phyloP scores from a whole-genome alignment of 441 rosid genomes.

The Arabidopsis hybrid region DNA sequence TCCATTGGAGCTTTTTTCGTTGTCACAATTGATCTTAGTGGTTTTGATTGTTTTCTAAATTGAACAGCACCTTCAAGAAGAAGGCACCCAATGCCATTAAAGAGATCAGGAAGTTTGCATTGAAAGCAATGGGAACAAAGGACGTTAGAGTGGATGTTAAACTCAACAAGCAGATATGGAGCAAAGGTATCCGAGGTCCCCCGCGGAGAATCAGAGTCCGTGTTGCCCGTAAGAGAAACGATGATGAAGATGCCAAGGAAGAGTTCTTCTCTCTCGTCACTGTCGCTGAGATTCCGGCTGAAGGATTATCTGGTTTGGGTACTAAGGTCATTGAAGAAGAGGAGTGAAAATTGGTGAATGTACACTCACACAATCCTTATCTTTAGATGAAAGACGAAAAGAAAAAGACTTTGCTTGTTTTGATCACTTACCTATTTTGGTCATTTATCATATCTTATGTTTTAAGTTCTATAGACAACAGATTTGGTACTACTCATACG shows the following conservation, averaged over 20 bases:
- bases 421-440: slow-evolving; percentile 18
- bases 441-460: slow-evolving; percentile 1
- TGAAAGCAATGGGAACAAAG: slow-evolving; percentile 89
- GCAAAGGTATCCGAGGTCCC: slow-evolving; percentile 87
- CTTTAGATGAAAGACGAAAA: slow-evolving; percentile 27
- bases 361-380: slow-evolving; percentile 5
- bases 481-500: neutral
- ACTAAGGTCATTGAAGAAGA: slow-evolving; percentile 88
- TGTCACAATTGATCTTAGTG: too few species aligned
- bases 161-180: slow-evolving; percentile 95
- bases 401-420: slow-evolving; percentile 23
- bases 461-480: neutral
- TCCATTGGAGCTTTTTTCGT: too few species aligned
- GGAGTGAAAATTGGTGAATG: slow-evolving; percentile 48
- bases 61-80: slow-evolving; percentile 91
- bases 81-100: slow-evolving; percentile 96
- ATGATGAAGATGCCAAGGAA: slow-evolving; percentile 95
- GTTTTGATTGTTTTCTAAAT: neutral
- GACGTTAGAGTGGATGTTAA: slow-evolving; percentile 94
- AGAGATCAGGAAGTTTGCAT: slow-evolving; percentile 88
- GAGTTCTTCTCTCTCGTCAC: slow-evolving; percentile 94
- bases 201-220: slow-evolving; percentile 93
- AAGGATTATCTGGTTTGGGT: slow-evolving; percentile 78
- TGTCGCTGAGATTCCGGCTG: slow-evolving; percentile 77
- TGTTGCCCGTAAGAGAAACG: slow-evolving; percentile 87